phyloP scores from a whole-genome alignment of 2,329 filamentous ascomycete genomes.

The Colletotrichum sp. region DNA sequence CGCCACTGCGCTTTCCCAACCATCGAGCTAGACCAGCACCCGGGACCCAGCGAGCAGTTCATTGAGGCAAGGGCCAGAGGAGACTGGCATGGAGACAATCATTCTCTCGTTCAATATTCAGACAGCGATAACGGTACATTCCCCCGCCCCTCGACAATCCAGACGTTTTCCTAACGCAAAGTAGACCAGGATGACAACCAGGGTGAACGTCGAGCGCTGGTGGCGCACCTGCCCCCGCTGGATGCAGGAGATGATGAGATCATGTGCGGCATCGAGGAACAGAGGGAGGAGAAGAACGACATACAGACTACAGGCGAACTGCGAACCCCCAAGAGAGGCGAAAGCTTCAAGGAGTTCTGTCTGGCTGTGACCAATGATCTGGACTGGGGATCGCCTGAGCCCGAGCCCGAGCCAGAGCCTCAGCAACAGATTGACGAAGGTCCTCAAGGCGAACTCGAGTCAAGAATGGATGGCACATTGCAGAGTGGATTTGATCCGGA shows the following conservation, averaged over 20 bases:
- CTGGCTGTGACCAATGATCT: not conserved
- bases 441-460: not conserved
- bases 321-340: not conserved
- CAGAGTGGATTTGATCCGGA: not conserved
- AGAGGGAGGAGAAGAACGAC: not conserved
- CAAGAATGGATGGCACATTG: not conserved
- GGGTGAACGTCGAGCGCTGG: not conserved
- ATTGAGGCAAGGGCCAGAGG: not conserved
- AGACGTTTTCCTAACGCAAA: not conserved
- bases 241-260: not conserved
- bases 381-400: constrained; percentile 13
- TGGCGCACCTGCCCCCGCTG: not conserved
- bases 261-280: not conserved
- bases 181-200: not conserved
- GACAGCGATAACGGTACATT: not conserved
- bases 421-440: not conserved
- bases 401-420: not conserved
- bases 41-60: constrained; percentile 12
- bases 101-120: not conserved
- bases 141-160: not conserved
- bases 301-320: not conserved
- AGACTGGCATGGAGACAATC: not conserved
- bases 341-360: not conserved
- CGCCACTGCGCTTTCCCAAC: constrained; percentile 26
- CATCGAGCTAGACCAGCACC: constrained; percentile 25